phyloP scores from a whole-genome alignment of 495 filamentous ascomycete species.

The Paragyromitra xinjiangensis region DNA sequence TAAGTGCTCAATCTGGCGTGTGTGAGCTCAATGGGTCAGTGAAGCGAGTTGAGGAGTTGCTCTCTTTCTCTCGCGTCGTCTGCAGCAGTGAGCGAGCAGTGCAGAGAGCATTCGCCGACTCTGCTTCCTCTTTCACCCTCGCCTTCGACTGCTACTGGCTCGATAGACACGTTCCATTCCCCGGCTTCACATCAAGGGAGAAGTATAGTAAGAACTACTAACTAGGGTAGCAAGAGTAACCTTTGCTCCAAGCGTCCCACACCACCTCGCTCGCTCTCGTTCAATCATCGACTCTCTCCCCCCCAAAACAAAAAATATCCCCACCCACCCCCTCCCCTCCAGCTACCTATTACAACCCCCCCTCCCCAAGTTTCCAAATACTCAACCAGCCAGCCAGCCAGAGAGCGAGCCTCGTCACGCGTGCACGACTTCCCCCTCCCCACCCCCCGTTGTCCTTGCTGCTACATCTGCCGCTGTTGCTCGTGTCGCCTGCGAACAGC shows the following conservation, averaged over 20 bases:
- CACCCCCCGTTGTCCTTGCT: constrained; percentile 17
- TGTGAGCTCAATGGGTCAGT: neutral
- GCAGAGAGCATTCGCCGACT: neutral
- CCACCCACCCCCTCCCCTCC: constrained; percentile 1
- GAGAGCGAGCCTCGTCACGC: constrained; percentile 48
- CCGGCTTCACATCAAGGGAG: constrained; percentile 17
- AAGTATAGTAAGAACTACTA: neutral
- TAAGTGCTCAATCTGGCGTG: constrained; percentile 4
- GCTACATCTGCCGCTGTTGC: constrained; percentile 40
- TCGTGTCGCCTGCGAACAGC: constrained; percentile 41
- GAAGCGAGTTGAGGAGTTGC: neutral
- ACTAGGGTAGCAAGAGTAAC: neutral
- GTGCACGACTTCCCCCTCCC: constrained; percentile 43
- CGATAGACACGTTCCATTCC: constrained; percentile 5
- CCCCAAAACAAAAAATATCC: constrained; percentile 34
- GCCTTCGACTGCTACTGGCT: constrained; percentile 4
- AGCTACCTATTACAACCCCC: neutral
- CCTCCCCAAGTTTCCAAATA: constrained; percentile 17
- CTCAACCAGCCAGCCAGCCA: constrained; percentile 27
- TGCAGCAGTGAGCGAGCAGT: neutral
- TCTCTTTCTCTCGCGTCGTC: neutral
- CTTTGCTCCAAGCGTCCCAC: neutral
- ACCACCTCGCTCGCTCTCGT: neutral
- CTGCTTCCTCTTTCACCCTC: constrained; percentile 1
- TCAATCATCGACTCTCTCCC: constrained; percentile 9